phyloP scores from a whole-genome alignment of 2,329 filamentous ascomycete species.

The Diplodia mutila region DNA sequence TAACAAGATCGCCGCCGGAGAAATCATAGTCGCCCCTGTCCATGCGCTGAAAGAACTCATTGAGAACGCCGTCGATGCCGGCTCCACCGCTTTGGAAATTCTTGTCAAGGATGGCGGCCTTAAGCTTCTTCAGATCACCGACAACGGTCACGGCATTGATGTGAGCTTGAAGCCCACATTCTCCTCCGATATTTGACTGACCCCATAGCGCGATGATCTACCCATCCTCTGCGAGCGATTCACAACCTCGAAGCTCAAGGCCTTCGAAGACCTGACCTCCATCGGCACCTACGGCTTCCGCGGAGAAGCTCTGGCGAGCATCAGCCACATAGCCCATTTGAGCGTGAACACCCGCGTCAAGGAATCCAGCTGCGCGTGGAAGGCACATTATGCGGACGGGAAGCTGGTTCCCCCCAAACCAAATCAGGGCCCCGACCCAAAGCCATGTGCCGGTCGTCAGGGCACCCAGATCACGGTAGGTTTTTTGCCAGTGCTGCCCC shows the following conservation, averaged over 20 bases:
- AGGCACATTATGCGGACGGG: slow-evolving; percentile 83
- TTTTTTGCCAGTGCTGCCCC: neutral
- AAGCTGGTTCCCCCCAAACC: slow-evolving; percentile 82
- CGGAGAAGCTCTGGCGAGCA: slow-evolving; percentile 93
- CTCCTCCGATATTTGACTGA: slow-evolving; percentile 24
- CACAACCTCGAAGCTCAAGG: slow-evolving; percentile 93
- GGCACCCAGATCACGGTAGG: slow-evolving; percentile 88
- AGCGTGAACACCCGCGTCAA: slow-evolving; percentile 93
- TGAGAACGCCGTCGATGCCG: slow-evolving; percentile 97
- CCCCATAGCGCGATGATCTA: slow-evolving; percentile 78
- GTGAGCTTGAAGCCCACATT: slow-evolving; percentile 51
- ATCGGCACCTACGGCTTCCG: slow-evolving; percentile 98
- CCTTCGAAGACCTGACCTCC: slow-evolving; percentile 86
- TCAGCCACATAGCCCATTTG: slow-evolving; percentile 96
- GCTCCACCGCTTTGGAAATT: slow-evolving; percentile 87
- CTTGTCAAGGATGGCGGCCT: slow-evolving; percentile 92
- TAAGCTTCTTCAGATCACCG: slow-evolving; percentile 93
- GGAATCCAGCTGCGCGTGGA: slow-evolving; percentile 85
- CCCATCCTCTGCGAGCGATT: slow-evolving; percentile 93
- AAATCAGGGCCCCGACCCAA: slow-evolving; percentile 83
- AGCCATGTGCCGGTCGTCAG: slow-evolving; percentile 80
- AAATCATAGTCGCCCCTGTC: slow-evolving; percentile 96
- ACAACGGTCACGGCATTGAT: slow-evolving; percentile 95
- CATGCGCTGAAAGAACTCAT: slow-evolving; percentile 96
- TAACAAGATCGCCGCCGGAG: slow-evolving; percentile 97